Percentiles rank a stretch among this genome's conserved stretches.
phyloP scores from a whole-genome alignment of 75 land plant genomes.

The Picea sitchensis region DNA sequence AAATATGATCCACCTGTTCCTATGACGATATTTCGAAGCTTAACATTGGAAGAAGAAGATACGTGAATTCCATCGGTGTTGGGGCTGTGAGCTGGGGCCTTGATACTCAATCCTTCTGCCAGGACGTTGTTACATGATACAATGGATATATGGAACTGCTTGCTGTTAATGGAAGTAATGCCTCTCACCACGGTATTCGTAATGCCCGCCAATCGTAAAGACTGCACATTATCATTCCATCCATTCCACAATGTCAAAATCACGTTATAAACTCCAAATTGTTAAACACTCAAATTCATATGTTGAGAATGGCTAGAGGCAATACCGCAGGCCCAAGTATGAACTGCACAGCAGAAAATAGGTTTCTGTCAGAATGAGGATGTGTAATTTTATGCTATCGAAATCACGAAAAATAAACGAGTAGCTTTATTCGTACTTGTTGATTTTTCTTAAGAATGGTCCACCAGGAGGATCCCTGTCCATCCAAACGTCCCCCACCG shows the following conservation, averaged over 20 bases:
- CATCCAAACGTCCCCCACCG: conserved; percentile 60
- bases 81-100: conserved; percentile 65
- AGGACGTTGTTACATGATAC: conserved; percentile 34
- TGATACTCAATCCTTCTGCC: conserved; percentile 26
- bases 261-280: too few relatives aligned
- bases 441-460: not conserved
- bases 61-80: conserved; percentile 90
- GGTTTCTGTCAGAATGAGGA: too few relatives aligned
- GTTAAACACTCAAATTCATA: not conserved
- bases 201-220: conserved; percentile 27
- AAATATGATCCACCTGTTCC: not conserved
- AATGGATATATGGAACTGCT: conserved; percentile 46
- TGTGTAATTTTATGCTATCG: too few relatives aligned
- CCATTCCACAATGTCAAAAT: too few relatives aligned
- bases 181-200: conserved; percentile 31
- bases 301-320: not conserved
- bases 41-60: conserved; percentile 32
- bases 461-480: conserved; percentile 61
- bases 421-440: not conserved
- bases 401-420: conserved; percentile 8
- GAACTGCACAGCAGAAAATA: too few relatives aligned
- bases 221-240: conserved; percentile 32
- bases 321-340: not conserved
- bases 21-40: conserved; percentile 37
- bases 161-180: conserved; percentile 57